These are phyloP conservation scores for Cercophora scortea DNA, from an alignment of 495 filamentous ascomycete species.

Conservation along the genomic window DNA sequence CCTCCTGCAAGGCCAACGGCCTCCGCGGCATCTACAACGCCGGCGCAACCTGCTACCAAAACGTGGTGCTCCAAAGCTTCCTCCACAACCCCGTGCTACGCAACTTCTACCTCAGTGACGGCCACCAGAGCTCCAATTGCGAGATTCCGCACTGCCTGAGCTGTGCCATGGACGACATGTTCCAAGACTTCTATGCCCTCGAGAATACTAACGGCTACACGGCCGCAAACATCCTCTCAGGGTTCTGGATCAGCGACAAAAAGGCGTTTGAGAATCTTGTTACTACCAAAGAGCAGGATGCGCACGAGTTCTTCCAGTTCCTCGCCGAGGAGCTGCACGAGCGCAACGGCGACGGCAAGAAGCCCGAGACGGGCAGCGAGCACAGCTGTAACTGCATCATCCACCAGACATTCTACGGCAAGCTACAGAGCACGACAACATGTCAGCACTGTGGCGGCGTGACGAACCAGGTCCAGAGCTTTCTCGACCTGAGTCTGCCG, in stretches of 20 bases:
- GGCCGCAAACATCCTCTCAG: conserved; percentile 69
- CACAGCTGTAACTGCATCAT: conserved; percentile 76
- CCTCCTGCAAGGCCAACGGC: conserved; percentile 63
- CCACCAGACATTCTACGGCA: conserved; percentile 82
- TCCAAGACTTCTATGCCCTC: conserved; percentile 75
- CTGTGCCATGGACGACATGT: conserved; percentile 86
- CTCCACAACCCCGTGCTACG: conserved; percentile 81
- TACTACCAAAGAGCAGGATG: conserved; percentile 89
- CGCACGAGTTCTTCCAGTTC: conserved; percentile 92
- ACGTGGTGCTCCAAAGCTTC: conserved; percentile 79
- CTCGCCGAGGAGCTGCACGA: conserved; percentile 78
- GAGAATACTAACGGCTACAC: conserved; percentile 81
- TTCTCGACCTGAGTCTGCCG: conserved; percentile 79
- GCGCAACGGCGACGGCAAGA: conserved; percentile 52
- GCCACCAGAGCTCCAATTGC: conserved; percentile 67
- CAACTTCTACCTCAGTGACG: conserved; percentile 80
- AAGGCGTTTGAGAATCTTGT: conserved; percentile 61
- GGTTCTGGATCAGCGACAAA: conserved; percentile 67
- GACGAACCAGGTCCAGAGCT: conserved; percentile 72
- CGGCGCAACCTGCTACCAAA: conserved; percentile 90
- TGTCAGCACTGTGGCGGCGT: conserved; percentile 74
- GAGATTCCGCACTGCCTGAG: conserved; percentile 61
- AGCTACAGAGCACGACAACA: conserved; percentile 76
- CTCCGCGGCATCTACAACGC: conserved; percentile 90
- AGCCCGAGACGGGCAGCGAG: conserved; percentile 46